A percentile compares a stretch with the other conserved stretches of the same genome.
Conservation (phyloP, 305 asterid genomes). For the Fraxinus latifolia region DNA sequence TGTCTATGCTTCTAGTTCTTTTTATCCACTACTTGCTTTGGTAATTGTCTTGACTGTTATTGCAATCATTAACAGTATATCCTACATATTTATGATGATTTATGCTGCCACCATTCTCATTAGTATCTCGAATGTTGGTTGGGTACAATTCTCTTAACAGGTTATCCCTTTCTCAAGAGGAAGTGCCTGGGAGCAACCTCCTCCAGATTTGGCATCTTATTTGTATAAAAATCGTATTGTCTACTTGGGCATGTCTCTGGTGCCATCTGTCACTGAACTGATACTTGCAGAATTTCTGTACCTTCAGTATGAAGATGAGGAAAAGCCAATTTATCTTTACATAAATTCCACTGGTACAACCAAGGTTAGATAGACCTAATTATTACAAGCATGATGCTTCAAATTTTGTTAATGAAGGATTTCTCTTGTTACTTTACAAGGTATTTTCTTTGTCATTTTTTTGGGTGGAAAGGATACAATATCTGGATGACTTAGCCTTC, state of each 20-base stretch:
- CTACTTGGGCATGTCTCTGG: conserved; percentile 89
- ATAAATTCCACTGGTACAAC: conserved; percentile 93
- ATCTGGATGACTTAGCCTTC: not conserved
- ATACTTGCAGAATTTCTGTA: conserved; percentile 82
- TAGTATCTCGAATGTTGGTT: conserved; percentile 16
- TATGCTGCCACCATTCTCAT: not conserved
- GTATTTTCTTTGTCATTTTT: conserved; percentile 13
- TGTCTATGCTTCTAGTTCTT: not conserved
- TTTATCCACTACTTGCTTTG: not conserved
- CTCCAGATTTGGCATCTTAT: conserved; percentile 96
- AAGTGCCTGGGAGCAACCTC: conserved; percentile 85
- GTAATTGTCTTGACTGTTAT: not conserved
- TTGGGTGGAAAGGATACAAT: not conserved
- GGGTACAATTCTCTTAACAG: conserved; percentile 38
- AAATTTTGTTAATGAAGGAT: not conserved
- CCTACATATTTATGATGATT: not conserved
- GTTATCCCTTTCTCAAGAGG: conserved; percentile 86
- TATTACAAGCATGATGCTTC: not conserved
- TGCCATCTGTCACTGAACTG: conserved; percentile 87
- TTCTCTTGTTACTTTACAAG: not conserved
- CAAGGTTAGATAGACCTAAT: conserved; percentile 56
- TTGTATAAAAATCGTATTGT: conserved; percentile 78
- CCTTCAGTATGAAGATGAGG: conserved; percentile 76
- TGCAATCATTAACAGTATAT: not conserved
- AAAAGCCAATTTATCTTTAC: conserved; percentile 85